Conservation (phyloP, 2,329 filamentous ascomycete genomes). For the Acephala macrosclerotiorum region DNA sequence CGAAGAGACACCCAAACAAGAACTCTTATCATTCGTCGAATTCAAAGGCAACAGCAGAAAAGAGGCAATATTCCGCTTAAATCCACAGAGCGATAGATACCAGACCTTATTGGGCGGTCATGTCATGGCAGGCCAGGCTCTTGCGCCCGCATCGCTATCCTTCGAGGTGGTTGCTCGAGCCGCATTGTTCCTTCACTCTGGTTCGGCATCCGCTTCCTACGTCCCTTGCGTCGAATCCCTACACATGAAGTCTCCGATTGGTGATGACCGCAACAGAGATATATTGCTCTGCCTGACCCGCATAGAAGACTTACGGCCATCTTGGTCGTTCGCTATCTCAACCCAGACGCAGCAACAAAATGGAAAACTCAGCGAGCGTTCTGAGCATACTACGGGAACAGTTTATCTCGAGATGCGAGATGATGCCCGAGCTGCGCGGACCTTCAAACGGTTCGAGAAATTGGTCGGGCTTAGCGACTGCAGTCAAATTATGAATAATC, state of each 20-base stretch:
- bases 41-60: constrained; percentile 25
- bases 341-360: neutral
- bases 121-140: constrained; percentile 24
- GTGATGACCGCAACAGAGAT: neutral
- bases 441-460: constrained; percentile 15
- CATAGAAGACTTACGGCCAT: neutral
- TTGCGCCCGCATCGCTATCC: constrained; percentile 30
- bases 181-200: constrained; percentile 16
- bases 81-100: constrained; percentile 26
- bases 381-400: neutral
- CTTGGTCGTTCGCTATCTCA: neutral
- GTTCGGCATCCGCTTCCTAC: neutral
- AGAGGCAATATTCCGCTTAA: constrained; percentile 27
- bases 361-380: neutral
- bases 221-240: constrained; percentile 1
- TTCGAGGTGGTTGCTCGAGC: constrained; percentile 26
- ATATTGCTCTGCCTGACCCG: neutral
- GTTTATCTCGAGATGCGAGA: neutral
- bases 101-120: constrained; percentile 21
- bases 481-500: constrained; percentile 7
- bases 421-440: neutral
- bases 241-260: neutral
- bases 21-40: constrained; percentile 21
- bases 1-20: neutral
- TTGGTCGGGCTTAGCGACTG: constrained; percentile 12